A percentile compares a stretch with the other conserved stretches of the same genome.
phyloP scores from a whole-genome alignment of 768 basidiomycete genomes.

The Boletus vinaceobasis region DNA sequence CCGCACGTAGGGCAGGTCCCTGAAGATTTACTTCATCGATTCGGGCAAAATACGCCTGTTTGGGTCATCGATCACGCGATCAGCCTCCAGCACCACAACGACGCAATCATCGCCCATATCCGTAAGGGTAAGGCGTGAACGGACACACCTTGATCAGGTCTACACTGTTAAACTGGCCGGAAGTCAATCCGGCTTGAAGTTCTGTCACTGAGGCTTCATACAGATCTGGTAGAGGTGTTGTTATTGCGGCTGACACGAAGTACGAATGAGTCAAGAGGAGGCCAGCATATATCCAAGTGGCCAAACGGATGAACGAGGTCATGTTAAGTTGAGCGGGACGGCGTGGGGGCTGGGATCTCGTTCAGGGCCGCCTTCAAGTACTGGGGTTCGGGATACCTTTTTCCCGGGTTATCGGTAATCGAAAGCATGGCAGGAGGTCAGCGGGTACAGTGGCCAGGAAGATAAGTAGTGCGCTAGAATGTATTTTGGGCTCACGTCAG shows the following conservation, averaged over 20 bases:
- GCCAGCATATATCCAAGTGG: constrained; percentile 7
- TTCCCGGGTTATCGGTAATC: constrained; percentile 4
- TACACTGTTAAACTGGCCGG: constrained; percentile 37
- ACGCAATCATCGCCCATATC: neutral
- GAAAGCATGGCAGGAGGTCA: constrained; percentile 9
- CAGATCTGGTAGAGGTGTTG: constrained; percentile 34
- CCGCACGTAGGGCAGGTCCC: constrained; percentile 37
- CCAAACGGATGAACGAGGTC: constrained; percentile 1
- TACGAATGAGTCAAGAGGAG: constrained; percentile 2
- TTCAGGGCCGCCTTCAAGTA: constrained; percentile 3
- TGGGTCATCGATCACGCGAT: neutral
- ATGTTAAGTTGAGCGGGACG: neutral
- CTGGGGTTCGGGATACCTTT: neutral
- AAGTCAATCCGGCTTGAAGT: constrained; percentile 36
- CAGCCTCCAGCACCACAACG: neutral
- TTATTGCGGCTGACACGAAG: constrained; percentile 9
- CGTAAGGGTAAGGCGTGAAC: neutral
- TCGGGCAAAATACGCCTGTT: constrained; percentile 40
- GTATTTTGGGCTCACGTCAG: neutral
- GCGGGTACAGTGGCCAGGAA: neutral
- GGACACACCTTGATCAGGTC: constrained; percentile 37
- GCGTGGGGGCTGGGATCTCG: neutral
- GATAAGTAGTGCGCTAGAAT: neutral
- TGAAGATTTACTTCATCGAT: constrained; percentile 43
- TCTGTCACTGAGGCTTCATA: constrained; percentile 40